phyloP scores from a whole-genome alignment of 2,329 filamentous ascomycete species.

The Fusarium tanahbumbuense region DNA sequence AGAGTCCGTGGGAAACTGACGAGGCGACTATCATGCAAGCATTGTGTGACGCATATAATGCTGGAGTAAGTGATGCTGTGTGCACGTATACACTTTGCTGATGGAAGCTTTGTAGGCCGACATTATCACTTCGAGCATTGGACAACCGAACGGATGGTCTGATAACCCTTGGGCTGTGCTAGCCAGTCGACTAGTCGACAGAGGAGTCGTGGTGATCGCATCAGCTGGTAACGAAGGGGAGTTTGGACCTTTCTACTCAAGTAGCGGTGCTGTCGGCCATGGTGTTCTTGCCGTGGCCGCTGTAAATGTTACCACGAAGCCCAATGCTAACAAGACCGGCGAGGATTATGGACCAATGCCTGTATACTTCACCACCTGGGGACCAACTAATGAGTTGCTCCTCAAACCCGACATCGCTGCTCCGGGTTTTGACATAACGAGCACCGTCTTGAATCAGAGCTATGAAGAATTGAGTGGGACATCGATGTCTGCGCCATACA shows the following conservation, averaged over 20 bases:
- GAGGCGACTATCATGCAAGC: conserved; percentile 53
- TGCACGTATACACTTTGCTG: neutral
- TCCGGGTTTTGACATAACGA: conserved; percentile 62
- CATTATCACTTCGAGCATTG: conserved; percentile 58
- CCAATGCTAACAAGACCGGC: conserved; percentile 49
- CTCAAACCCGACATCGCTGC: conserved; percentile 64
- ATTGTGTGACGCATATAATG: conserved; percentile 52
- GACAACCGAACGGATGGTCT: conserved; percentile 53
- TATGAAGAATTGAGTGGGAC: conserved; percentile 65
- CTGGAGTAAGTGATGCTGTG: conserved; percentile 43
- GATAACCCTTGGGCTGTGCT: conserved; percentile 58
- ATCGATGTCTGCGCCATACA: conserved; percentile 67
- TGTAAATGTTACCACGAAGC: conserved; percentile 57
- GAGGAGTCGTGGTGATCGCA: conserved; percentile 62
- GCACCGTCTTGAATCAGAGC: conserved; percentile 57
- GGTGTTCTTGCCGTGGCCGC: conserved; percentile 53
- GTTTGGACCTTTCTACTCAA: conserved; percentile 60
- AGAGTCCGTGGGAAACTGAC: conserved; percentile 49
- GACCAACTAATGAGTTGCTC: conserved; percentile 62
- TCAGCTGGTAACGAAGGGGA: conserved; percentile 64
- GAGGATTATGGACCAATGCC: conserved; percentile 50
- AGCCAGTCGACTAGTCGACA: conserved; percentile 55
- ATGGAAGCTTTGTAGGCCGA: conserved; percentile 49
- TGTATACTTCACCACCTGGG: conserved; percentile 63
- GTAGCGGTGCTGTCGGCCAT: conserved; percentile 49